These are phyloP conservation scores for Purpureocillium lavendulum DNA, from an alignment of 2,329 filamentous ascomycete species.

Conservation along the genomic window DNA sequence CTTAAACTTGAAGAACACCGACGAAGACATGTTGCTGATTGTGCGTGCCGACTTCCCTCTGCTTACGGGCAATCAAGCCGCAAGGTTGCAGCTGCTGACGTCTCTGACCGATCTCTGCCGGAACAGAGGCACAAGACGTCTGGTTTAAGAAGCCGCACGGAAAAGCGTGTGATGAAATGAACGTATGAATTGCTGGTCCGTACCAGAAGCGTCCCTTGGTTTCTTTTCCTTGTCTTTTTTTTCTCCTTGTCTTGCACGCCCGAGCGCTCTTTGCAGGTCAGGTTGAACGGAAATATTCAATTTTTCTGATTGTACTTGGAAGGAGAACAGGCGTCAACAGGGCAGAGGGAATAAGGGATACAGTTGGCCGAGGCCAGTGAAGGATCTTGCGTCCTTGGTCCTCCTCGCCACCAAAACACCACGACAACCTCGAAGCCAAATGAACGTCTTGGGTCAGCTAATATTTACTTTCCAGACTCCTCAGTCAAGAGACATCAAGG, in stretches of 20 bases:
- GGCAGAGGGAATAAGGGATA: slow-evolving; percentile 31
- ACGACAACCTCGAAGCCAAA: slow-evolving; percentile 21
- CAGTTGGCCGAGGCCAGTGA: slow-evolving; percentile 27
- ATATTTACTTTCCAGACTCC: slow-evolving; percentile 9
- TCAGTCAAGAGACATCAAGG: slow-evolving; percentile 1
- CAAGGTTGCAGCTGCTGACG: slow-evolving; percentile 5
- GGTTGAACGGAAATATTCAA: slow-evolving; percentile 36
- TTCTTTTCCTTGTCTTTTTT: slow-evolving; percentile 17
- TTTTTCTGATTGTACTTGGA: slow-evolving; percentile 40
- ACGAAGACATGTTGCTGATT: slow-evolving; percentile 69
- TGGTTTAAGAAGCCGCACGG: slow-evolving; percentile 1
- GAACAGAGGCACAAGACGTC: no score
- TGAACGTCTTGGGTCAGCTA: slow-evolving; percentile 18
- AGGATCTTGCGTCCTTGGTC: slow-evolving; percentile 22
- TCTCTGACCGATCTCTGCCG: no score
- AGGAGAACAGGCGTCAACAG: slow-evolving; percentile 24
- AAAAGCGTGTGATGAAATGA: neutral
- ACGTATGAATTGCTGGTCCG: neutral
- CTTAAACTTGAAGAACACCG: slow-evolving; percentile 99
- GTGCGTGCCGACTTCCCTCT: slow-evolving; percentile 9
- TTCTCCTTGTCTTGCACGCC: slow-evolving; percentile 25
- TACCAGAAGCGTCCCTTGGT: slow-evolving; percentile 5
- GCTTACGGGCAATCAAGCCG: slow-evolving; percentile 15
- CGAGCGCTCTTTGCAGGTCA: slow-evolving; percentile 27
- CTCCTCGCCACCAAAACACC: slow-evolving; percentile 27